Base-by-base conservation (phyloP, 2,329 filamentous ascomycete genomes). In the Fusarium setosum region DNA sequence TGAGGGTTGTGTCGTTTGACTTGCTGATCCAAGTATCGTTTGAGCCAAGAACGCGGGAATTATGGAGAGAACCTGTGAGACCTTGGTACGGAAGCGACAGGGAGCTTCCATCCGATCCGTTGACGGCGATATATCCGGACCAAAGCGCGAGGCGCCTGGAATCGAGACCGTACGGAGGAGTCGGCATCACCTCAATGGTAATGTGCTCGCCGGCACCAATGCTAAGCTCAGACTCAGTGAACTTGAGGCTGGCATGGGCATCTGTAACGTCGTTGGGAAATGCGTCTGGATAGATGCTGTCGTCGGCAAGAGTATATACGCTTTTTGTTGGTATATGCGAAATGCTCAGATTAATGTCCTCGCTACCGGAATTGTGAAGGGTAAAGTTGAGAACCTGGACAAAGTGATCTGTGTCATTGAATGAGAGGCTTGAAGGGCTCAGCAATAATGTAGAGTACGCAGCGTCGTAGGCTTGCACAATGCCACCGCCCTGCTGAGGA, bases 321-420 rank as follows among this genome's bases (percentile, higher is more conserved):
- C 86, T 86, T 23, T 81, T 75, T 32, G 86, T 82, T 11, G 82
- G 80, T 4, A 82, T 70, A 57, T 87, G 79, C 24, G 79, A 79
- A 15, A 90, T 74, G 4, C 78, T 77, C 73, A 88, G 88, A 5
- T 82, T 84, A 50, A 87, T 72, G 1, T 78, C 73, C 29, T 79
- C 76, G 21, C 74, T 75, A 40, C 83, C 85, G 10, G 79, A 78
- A 79, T 90, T 90, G 67, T 75, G 80, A 67, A 90, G 80, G 45
- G 79, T 82, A 69, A 90, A 87, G 65, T 82, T 81, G 38, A 82
- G 77, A 7, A 76, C 76, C 20, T 78, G 73, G 45, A 75, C 73
- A 62, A 88, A 83, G 77, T 90, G 73, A 62, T 86, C 84, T 1
- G 87, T 88, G 72, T 90, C 88, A 71, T 90, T 90, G 77, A 90